Evolutionary conservation across 345 rosid genomes (phyloP).

Genomic region (Barbarea vulgaris): DNA sequence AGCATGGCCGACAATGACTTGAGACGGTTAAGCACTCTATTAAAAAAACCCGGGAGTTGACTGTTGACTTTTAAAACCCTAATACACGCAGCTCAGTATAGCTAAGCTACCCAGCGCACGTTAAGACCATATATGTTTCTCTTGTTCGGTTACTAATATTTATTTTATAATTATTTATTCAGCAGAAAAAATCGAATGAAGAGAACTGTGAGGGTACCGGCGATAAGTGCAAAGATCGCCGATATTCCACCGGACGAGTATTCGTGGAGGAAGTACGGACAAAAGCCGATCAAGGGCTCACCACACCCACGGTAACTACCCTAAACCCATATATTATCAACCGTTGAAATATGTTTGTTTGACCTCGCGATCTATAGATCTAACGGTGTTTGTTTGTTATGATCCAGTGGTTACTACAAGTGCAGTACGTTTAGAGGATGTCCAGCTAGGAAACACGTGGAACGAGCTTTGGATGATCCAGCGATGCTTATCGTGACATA

Average conservation of each 20-base stretch:
- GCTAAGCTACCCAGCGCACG: not conserved
- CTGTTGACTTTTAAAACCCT: slow-evolving; percentile 4
- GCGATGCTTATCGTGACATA: slow-evolving; percentile 87
- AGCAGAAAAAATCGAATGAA: slow-evolving; percentile 78
- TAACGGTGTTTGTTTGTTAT: slow-evolving; percentile 28
- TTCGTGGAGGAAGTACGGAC: slow-evolving; percentile 98
- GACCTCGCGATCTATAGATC: not conserved
- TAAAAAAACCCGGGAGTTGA: not conserved
- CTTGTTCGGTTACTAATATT: not conserved
- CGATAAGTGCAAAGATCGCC: slow-evolving; percentile 84
- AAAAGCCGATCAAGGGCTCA: slow-evolving; percentile 96
- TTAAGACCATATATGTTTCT: not conserved
- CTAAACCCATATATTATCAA: not conserved
- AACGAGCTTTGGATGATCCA: slow-evolving; percentile 83
- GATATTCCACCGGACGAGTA: slow-evolving; percentile 93
- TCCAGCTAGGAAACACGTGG: slow-evolving; percentile 98
- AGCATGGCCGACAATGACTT: not conserved
- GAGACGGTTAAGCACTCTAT: not conserved
- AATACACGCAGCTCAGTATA: not conserved
- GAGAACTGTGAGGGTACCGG: slow-evolving; percentile 78
- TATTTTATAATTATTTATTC: not conserved
- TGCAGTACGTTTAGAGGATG: slow-evolving; percentile 87
- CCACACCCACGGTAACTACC: slow-evolving; percentile 83
- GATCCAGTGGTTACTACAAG: slow-evolving; percentile 83
- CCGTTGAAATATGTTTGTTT: slow-evolving; percentile 8